These are phyloP conservation scores for Phaeoacremonium minimum DNA, from an alignment of 2,329 filamentous ascomycete species.

Conservation along the genomic window DNA sequence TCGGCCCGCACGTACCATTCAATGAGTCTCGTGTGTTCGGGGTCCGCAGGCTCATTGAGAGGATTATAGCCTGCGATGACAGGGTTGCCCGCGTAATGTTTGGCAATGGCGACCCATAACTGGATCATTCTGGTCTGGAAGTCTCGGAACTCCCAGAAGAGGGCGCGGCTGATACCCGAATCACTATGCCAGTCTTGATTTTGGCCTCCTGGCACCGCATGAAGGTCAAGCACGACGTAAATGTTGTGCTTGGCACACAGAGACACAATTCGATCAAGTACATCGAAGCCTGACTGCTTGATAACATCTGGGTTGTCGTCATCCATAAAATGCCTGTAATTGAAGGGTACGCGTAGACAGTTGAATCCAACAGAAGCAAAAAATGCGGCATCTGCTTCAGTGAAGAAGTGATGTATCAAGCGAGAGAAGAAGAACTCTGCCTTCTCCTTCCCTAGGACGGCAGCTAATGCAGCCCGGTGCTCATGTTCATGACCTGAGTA, in stretches of 20 bases:
- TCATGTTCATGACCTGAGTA: slow-evolving; percentile 54
- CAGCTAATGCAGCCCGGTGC: slow-evolving; percentile 47
- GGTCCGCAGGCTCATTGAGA: slow-evolving; percentile 18
- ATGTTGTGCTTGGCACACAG: slow-evolving; percentile 31
- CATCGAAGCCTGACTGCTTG: slow-evolving; percentile 39
- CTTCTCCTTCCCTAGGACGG: slow-evolving; percentile 50
- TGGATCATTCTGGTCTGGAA: slow-evolving; percentile 33
- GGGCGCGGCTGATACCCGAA: slow-evolving; percentile 24
- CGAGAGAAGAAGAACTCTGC: slow-evolving; percentile 57
- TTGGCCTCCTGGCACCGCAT: slow-evolving; percentile 34
- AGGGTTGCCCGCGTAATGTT: slow-evolving; percentile 29
- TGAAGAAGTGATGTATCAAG: slow-evolving; percentile 55
- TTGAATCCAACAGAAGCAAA: slow-evolving; percentile 52
- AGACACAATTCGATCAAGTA: slow-evolving; percentile 39
- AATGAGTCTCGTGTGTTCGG: slow-evolving; percentile 11
- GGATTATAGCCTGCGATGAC: slow-evolving; percentile 27
- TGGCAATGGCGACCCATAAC: slow-evolving; percentile 32
- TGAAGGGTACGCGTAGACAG: slow-evolving; percentile 56
- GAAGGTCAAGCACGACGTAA: slow-evolving; percentile 36
- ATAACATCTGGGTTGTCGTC: slow-evolving; percentile 39
- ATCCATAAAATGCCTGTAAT: slow-evolving; percentile 50
- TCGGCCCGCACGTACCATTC: slow-evolving; percentile 33
- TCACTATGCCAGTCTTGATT: slow-evolving; percentile 38
- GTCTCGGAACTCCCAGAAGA: slow-evolving; percentile 37
- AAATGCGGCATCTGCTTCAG: slow-evolving; percentile 52